These are phyloP conservation scores for Aspergillus mulundensis DNA, from an alignment of 495 filamentous ascomycete species.

Conservation along the genomic window DNA sequence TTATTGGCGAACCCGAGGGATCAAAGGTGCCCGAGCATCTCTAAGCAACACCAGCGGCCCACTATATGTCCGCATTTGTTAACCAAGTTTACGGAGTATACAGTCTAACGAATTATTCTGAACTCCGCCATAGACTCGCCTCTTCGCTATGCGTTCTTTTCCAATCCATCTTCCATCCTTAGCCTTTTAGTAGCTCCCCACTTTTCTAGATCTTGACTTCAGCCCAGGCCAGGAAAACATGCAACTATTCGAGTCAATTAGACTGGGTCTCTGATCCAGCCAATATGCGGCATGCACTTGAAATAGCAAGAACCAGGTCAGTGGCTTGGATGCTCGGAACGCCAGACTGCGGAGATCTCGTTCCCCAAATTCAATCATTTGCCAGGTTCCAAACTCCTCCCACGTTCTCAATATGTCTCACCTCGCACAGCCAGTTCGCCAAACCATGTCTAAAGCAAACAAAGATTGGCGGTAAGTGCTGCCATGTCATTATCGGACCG, in stretches of 20 bases:
- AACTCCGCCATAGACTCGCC: neutral
- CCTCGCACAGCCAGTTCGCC: neutral
- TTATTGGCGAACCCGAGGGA: slow-evolving; percentile 59
- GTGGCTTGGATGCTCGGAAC: neutral
- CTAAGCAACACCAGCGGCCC: slow-evolving; percentile 13
- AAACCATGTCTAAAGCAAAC: neutral
- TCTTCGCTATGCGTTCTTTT: neutral
- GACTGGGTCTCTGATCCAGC: too few species aligned
- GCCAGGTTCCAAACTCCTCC: slow-evolving; percentile 9
- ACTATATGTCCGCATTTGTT: neutral
- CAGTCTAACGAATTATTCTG: neutral
- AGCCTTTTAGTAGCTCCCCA: too few species aligned
- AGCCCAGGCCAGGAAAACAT: too few species aligned
- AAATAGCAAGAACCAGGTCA: too few species aligned
- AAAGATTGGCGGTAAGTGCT: neutral
- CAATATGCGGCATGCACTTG: too few species aligned
- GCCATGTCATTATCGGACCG: neutral
- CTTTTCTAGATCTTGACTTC: too few species aligned
- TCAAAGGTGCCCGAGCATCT: slow-evolving; percentile 34
- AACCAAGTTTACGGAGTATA: neutral
- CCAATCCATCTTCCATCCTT: neutral
- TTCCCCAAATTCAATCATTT: neutral
- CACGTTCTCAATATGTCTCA: slow-evolving; percentile 1
- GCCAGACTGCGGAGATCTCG: slow-evolving; percentile 1
- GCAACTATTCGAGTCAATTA: too few species aligned